phyloP scores from a whole-genome alignment of 345 rosid genomes.

The Aethionema arabicum region DNA sequence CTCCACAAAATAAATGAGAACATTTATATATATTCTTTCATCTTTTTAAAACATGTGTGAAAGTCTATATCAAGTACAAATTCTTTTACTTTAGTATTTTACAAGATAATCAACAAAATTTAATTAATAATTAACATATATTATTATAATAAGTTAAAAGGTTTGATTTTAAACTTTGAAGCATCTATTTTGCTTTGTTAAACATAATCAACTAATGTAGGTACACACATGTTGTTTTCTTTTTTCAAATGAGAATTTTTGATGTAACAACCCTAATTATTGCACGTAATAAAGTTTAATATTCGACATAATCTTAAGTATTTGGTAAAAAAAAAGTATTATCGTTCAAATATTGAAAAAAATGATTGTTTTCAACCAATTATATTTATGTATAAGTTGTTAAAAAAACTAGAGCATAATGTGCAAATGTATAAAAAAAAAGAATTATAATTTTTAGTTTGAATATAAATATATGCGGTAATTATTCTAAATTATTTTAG shows the following conservation, averaged over 20 bases:
- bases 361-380: no score
- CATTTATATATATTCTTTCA: conserved; percentile 33
- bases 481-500: conserved; percentile 21
- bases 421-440: no score
- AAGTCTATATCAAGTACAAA: conserved; percentile 36
- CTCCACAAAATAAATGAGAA: conserved; percentile 36
- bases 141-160: conserved; percentile 27
- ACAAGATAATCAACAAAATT: not conserved
- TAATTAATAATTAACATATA: no score
- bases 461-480: conserved; percentile 11
- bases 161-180: not conserved
- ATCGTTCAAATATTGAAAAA: not conserved
- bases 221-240: conserved; percentile 36
- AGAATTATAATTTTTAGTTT: no score
- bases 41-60: conserved; percentile 23
- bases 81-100: conserved; percentile 30
- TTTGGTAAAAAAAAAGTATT: no score
- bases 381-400: no score
- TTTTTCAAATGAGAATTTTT: conserved; percentile 31
- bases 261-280: conserved; percentile 35
- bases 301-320: conserved; percentile 29
- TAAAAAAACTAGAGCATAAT: no score
- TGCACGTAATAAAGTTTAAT: conserved; percentile 20
- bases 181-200: conserved; percentile 26
- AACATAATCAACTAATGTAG: conserved; percentile 13